Evolutionary conservation across 1,284 basidiomycete genomes (phyloP).

Genomic region (Ceratobasidium sp.): DNA sequence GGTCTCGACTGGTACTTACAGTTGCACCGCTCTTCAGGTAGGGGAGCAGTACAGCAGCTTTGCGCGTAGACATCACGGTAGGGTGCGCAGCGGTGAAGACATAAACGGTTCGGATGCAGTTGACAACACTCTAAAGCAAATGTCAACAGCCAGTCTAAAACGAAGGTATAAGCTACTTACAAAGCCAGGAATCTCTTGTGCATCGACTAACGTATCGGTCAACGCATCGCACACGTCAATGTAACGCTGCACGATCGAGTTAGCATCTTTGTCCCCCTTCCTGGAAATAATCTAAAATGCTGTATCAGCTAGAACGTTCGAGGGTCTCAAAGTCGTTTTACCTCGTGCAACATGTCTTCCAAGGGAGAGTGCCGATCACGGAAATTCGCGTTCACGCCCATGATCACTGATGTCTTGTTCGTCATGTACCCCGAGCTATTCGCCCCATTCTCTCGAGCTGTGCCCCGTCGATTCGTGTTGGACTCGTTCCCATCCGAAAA

Average conservation of each 20-base stretch:
- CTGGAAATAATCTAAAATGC: constrained; percentile 15
- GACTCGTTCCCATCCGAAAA: constrained; percentile 62
- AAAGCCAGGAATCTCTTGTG: constrained; percentile 78
- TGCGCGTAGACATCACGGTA: constrained; percentile 78
- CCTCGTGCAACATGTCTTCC: constrained; percentile 82
- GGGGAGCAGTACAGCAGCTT: constrained; percentile 84
- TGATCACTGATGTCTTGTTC: constrained; percentile 77
- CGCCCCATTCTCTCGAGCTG: not conserved
- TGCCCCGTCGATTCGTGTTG: constrained; percentile 8
- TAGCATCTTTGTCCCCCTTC: constrained; percentile 57
- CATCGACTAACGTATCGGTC: constrained; percentile 89
- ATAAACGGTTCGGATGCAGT: constrained; percentile 85
- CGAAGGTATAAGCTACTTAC: constrained; percentile 60
- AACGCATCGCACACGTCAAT: constrained; percentile 82
- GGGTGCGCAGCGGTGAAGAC: constrained; percentile 84
- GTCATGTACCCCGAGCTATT: constrained; percentile 42
- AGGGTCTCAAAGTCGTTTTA: constrained; percentile 44
- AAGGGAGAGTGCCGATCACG: constrained; percentile 84
- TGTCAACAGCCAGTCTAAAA: constrained; percentile 46
- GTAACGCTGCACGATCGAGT: constrained; percentile 66
- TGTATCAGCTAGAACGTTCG: not conserved
- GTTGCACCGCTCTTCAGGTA: constrained; percentile 85
- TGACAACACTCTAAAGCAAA: constrained; percentile 70
- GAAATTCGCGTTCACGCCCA: constrained; percentile 84
- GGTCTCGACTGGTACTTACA: constrained; percentile 57